Percentiles rank a stretch among this genome's conserved stretches.
Evolutionary conservation across 2,329 filamentous ascomycete genomes (phyloP).

Genomic region (Paraphaeosphaeria sporulosa): DNA sequence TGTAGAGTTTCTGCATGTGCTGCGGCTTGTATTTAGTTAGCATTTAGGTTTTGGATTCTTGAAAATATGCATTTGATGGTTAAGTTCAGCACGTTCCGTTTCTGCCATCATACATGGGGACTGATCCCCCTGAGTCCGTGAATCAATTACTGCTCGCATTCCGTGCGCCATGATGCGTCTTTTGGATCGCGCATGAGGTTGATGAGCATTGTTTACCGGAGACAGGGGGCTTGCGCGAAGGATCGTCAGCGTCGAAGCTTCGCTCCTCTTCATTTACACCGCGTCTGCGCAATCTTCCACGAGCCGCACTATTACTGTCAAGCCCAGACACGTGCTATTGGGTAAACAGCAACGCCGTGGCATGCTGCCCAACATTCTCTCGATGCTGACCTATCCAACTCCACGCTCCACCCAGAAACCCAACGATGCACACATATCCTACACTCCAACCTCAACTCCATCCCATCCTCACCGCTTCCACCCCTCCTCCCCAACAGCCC

Average conservation of each 20-base stretch:
- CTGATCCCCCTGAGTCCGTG: too few species aligned
- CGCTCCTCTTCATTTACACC: background rate
- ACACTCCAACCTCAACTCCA: background rate
- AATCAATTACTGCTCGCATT: too few species aligned
- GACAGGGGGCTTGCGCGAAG: background rate
- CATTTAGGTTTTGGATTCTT: background rate
- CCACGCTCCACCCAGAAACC: background rate
- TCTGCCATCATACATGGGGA: too few species aligned
- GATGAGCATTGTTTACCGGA: too few species aligned
- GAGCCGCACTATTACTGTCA: background rate
- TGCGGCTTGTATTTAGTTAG: constrained; percentile 5
- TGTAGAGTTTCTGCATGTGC: background rate
- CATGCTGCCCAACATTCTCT: background rate
- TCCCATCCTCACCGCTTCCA: constrained; percentile 40
- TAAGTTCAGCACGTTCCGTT: background rate
- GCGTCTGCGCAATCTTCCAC: background rate
- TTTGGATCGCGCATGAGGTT: too few species aligned
- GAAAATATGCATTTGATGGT: background rate
- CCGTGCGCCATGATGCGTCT: too few species aligned
- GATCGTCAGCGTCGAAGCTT: background rate
- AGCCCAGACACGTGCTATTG: background rate
- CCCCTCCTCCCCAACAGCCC: constrained; percentile 68
- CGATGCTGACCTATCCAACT: background rate
- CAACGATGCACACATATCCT: background rate
- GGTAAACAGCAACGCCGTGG: too few species aligned